Evolutionary conservation across 1,284 basidiomycete genomes (phyloP), one percentile per base, ranked within the genome.

Genomic region (Leccinum holopus): DNA sequence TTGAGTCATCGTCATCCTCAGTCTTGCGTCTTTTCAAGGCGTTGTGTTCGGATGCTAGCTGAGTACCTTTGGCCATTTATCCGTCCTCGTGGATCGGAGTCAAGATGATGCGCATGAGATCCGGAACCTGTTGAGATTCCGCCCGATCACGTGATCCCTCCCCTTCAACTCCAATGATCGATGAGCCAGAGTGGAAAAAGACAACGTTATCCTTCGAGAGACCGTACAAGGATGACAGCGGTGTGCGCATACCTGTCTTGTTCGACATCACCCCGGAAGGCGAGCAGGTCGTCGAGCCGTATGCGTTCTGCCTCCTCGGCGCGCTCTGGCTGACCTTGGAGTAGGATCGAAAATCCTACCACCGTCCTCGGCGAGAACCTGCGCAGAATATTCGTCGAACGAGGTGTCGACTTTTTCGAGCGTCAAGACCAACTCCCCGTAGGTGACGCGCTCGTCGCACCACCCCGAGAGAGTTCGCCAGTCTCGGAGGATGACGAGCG

Each of bases 201-300:
- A 78, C 86, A 39, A 86, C 78, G 65, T 77, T 92, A 8, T 87
- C 89, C 1, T 80, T 92, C 47, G 91, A 93, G 72, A 79, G 85
- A 54, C 90, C 88, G 0, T 91, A 92, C 77, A 91, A 87, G 75
- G 87, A 91, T 69, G 90, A 92, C 65, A 75, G 81, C 49, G 88
- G 87, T 12, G 77, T 84, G 51, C 79, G 72, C 12, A 82, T 91
- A 32, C 86, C 84, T 25, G 78, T 80, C n/a, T 75, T 92, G 32
- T 75, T 82, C 14, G 91, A 93, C 69, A 90, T 93, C 60, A 81
- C 83, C 10, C 79, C 81, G n/a, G 85, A 88, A 52, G 88, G 90
- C 47, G 80, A 85, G 65, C 82, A 84, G 59, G 77, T 88, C 57
- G 86, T 87, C 63, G 88, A 92, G 78, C 82, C 85, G 86, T 91